Conservation (phyloP, 1,139 yeast species). For the Pichia norvegensis region DNA sequence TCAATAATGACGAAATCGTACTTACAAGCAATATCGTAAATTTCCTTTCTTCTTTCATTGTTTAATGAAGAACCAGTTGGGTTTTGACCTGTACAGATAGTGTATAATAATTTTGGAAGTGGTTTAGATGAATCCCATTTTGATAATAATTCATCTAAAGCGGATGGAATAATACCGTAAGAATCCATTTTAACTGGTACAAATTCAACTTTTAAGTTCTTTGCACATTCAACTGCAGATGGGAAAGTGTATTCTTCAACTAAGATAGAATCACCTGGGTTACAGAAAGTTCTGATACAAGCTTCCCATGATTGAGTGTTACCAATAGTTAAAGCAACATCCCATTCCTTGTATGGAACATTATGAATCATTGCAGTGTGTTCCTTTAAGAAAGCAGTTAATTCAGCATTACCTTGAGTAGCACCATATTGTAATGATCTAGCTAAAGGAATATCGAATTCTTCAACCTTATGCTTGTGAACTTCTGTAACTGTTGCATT, state of each 20-base stretch:
- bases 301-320: constrained; percentile 90
- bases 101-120: constrained; percentile 64
- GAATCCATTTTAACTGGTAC: constrained; percentile 76
- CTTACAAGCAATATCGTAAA: constrained; percentile 67
- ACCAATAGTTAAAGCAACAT: constrained; percentile 56
- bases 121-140: constrained; percentile 52
- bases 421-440: constrained; percentile 87
- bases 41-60: constrained; percentile 59
- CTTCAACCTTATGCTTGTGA: constrained; percentile 38
- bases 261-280: constrained; percentile 70
- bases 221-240: constrained; percentile 76
- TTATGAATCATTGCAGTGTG: constrained; percentile 69
- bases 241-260: constrained; percentile 81
- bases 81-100: constrained; percentile 90
- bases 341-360: constrained; percentile 58
- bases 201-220: constrained; percentile 60
- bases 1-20: constrained; percentile 77
- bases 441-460: constrained; percentile 63
- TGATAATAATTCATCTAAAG: constrained; percentile 53
- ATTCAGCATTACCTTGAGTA: constrained; percentile 72
- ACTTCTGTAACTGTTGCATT: constrained; percentile 34
- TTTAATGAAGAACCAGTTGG: constrained; percentile 84
- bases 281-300: constrained; percentile 67
- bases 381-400: constrained; percentile 59
- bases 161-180: constrained; percentile 71